These are phyloP conservation scores for Alternaria dauci DNA, from an alignment of 2,329 filamentous ascomycete genomes.

Conservation along the genomic window DNA sequence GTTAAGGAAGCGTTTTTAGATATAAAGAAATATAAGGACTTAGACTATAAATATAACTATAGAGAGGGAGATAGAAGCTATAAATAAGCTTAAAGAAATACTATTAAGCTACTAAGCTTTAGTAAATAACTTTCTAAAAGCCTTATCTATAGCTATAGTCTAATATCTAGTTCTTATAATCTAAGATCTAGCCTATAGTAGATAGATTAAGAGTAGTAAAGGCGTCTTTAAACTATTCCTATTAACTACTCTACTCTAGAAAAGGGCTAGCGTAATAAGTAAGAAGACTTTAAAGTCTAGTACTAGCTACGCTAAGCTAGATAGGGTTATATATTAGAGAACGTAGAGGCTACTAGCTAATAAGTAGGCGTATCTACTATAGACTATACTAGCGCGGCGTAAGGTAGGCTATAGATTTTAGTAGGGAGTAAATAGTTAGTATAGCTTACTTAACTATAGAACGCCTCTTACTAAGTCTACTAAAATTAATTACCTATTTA, in stretches of 20 bases:
- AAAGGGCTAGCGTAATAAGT: too few relatives aligned
- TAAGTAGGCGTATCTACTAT: not conserved
- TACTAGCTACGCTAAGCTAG: not conserved
- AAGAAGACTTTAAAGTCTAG: not conserved
- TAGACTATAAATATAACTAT: constrained; percentile 12
- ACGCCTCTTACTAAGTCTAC: not conserved
- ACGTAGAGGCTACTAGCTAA: not conserved
- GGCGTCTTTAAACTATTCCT: not conserved
- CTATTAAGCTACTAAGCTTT: constrained; percentile 16
- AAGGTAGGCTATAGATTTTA: not conserved
- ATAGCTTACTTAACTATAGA: not conserved
- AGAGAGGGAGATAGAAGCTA: constrained; percentile 16
- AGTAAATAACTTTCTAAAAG: constrained; percentile 15
- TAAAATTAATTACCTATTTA: not conserved
- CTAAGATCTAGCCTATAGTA: not conserved
- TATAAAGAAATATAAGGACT: not conserved
- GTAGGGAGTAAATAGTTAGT: too few relatives aligned
- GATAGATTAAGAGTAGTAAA: not conserved
- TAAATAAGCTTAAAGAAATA: constrained; percentile 15
- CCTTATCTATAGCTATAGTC: constrained; percentile 11
- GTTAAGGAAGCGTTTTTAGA: not conserved
- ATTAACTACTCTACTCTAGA: too few relatives aligned
- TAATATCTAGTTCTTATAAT: not conserved
- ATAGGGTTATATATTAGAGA: not conserved
- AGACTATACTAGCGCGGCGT: not conserved